A percentile compares a stretch with the other conserved stretches of the same genome.
These are phyloP conservation scores for Saccharomycodes ludwigii DNA, from an alignment of 805 yeast species.

Conservation along the genomic window DNA sequence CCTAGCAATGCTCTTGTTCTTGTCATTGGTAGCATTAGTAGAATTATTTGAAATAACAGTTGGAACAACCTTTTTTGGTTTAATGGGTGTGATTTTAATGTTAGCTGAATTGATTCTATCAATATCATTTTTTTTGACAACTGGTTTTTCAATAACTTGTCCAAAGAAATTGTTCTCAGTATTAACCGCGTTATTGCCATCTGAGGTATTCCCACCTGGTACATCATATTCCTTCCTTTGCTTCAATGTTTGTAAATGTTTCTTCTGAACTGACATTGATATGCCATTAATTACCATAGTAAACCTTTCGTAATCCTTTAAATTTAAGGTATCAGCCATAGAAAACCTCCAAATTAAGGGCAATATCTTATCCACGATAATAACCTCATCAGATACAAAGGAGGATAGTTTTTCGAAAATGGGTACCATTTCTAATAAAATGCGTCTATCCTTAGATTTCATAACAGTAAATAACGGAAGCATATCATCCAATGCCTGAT, in stretches of 20 bases:
- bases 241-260: constrained; percentile 26
- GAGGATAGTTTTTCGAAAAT: constrained; percentile 27
- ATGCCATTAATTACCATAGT: constrained; percentile 29
- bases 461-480: constrained; percentile 66
- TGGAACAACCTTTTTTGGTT: constrained; percentile 11
- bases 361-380: constrained; percentile 38
- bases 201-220: background rate
- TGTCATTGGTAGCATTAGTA: background rate
- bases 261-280: constrained; percentile 31
- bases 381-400: constrained; percentile 34
- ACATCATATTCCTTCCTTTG: constrained; percentile 4
- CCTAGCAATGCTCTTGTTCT: no score
- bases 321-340: constrained; percentile 31
- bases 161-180: constrained; percentile 14
- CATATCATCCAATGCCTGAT: constrained; percentile 61
- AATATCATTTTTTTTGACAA: constrained; percentile 6
- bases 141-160: constrained; percentile 14
- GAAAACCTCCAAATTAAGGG: constrained; percentile 43
- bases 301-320: constrained; percentile 29
- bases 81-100: constrained; percentile 15
- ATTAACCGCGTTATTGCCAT: constrained; percentile 9
- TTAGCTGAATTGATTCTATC: constrained; percentile 16
- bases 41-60: background rate
- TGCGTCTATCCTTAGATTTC: constrained; percentile 64
- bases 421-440: constrained; percentile 37